Evolutionary conservation across 2,329 filamentous ascomycete genomes (phyloP), one percentile per base, ranked within the genome.

Genomic region (Neoscytalidium dimidiatum): DNA sequence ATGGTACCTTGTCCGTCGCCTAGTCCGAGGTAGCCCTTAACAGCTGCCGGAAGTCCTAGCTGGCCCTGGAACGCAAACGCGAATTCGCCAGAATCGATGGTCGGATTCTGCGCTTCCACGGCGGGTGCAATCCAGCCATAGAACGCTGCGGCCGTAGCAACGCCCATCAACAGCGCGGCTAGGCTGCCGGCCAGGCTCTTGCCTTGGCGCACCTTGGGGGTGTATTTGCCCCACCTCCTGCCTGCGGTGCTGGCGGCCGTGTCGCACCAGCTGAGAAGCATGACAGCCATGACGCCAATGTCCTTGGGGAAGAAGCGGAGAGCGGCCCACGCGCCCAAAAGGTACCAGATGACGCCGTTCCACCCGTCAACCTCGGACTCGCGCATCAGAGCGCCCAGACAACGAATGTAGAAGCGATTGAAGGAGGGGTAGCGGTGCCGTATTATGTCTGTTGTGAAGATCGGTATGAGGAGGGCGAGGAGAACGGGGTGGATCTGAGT

Each of bases 291-390:
- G 56, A 96, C 90, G 7, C 90, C 93, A 26, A 99, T 86, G 72
- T 99, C 95, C 80, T 98, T 99, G 68, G 94, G 92, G 77, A 96
- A 92, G 76, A 92, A 92, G 70, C 87, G 87, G 69, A 98, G 86
- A 17, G 94, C 92, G 33, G 89, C 84, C 88, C 93, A 97, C 29
- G 93, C 90, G 64, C 95, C 95, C 7, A 97, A 86, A 9, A 99
- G 87, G 79, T 98, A 99, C 83, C 92, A 97, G 69, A 99, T 96
- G 70, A 98, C 94, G 61, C 95, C 95, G 76, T 99, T 99, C 84
- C 92, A 99, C 60, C 93, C 92, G 53, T 89, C 85, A 70, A 94
- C 96, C 80, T 99, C 95, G 69, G 91, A 95, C 81, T 99, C 95
- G 63, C 95, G 91, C 95, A 99, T 99, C 71, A 99, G 84, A 0